Evolutionary conservation across 2,329 filamentous ascomycete species (phyloP).

Genomic region (Leptographium lundbergii): DNA sequence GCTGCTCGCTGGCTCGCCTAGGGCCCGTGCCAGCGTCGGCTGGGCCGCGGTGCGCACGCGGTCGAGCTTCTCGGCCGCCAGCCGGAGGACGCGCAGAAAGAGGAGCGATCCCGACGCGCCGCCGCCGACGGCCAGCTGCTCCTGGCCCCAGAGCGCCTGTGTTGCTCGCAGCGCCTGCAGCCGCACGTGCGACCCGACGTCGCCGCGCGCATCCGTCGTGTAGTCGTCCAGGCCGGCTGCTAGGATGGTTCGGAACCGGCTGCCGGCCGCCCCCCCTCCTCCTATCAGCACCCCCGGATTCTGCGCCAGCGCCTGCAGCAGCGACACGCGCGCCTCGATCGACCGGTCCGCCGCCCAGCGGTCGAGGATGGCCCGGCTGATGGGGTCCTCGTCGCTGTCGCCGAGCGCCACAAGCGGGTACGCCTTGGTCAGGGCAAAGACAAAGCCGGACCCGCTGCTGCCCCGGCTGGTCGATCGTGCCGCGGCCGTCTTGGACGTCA

Average conservation of each 20-base stretch:
- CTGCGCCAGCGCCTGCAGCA: constrained; percentile 40
- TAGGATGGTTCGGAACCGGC: constrained; percentile 32
- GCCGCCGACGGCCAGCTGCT: background rate
- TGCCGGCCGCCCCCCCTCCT: too few relatives aligned
- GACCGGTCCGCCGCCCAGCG: constrained; percentile 39
- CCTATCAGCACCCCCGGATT: constrained; percentile 29
- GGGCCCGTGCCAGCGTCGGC: constrained; percentile 31
- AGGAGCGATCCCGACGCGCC: constrained; percentile 14
- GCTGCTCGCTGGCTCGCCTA: constrained; percentile 17
- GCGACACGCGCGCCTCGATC: constrained; percentile 40
- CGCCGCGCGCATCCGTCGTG: constrained; percentile 76
- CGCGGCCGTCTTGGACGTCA: background rate
- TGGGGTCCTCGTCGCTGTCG: constrained; percentile 17
- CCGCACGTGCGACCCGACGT: constrained; percentile 78
- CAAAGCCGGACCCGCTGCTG: constrained; percentile 34
- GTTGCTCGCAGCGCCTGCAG: constrained; percentile 70
- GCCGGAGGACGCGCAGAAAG: constrained; percentile 43
- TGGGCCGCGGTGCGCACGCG: constrained; percentile 63
- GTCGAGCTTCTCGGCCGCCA: constrained; percentile 83
- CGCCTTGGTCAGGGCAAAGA: constrained; percentile 38
- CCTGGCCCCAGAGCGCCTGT: constrained; percentile 39
- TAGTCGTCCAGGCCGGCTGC: constrained; percentile 68
- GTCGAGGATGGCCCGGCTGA: constrained; percentile 31
- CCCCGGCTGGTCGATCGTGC: background rate
- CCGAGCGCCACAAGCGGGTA: constrained; percentile 26